These are phyloP conservation scores for Pleurotus tuoliensis DNA, from an alignment of 768 basidiomycete species.

Conservation along the genomic window DNA sequence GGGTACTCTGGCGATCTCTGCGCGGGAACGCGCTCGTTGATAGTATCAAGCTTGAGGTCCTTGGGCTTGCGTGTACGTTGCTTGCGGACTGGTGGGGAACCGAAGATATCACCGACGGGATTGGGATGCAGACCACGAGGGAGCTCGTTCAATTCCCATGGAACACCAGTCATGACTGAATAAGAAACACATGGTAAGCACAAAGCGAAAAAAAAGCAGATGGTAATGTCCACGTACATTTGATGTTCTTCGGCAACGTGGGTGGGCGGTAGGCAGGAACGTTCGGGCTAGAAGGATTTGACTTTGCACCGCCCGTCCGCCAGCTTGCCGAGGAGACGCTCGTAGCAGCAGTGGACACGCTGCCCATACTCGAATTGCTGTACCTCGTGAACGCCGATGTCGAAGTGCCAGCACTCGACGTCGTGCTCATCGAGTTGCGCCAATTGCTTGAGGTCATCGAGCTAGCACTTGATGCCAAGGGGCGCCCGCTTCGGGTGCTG, in stretches of 20 bases:
- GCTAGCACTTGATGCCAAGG: slow-evolving; percentile 53
- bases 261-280: slow-evolving; percentile 12
- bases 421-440: slow-evolving; percentile 74
- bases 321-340: slow-evolving; percentile 74
- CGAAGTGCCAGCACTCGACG: slow-evolving; percentile 64
- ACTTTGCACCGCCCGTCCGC: slow-evolving; percentile 47
- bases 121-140: slow-evolving; percentile 64
- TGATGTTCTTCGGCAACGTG: slow-evolving; percentile 66
- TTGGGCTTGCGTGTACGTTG: slow-evolving; percentile 64
- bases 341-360: slow-evolving; percentile 77
- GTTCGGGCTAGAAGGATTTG: slow-evolving; percentile 20
- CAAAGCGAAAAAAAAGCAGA: slow-evolving; percentile 4
- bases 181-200: slow-evolving; percentile 11
- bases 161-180: slow-evolving; percentile 72
- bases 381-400: slow-evolving; percentile 75
- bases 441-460: slow-evolving; percentile 68
- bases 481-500: slow-evolving; percentile 50
- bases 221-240: slow-evolving; percentile 51
- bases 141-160: slow-evolving; percentile 68
- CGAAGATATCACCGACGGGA: slow-evolving; percentile 61
- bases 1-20: slow-evolving; percentile 44
- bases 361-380: slow-evolving; percentile 70
- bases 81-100: slow-evolving; percentile 58
- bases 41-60: slow-evolving; percentile 67
- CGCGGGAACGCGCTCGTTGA: slow-evolving; percentile 47